phyloP scores from a whole-genome alignment of 2,329 filamentous ascomycete genomes.

The Aureobasidium mangrovei region DNA sequence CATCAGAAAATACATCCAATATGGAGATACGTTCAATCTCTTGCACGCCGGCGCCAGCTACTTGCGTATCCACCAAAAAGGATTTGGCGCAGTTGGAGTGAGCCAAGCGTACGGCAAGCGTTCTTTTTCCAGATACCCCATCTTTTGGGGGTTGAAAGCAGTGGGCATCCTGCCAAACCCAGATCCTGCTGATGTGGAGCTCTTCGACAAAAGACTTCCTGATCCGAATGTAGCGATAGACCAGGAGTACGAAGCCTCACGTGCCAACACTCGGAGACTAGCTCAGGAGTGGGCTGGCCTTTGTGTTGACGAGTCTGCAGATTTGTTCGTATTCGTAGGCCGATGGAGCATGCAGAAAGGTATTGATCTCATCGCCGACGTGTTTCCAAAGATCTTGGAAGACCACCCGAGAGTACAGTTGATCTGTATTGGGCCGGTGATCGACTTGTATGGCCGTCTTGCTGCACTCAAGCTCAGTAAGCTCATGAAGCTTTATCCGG shows the following conservation, averaged over 20 bases:
- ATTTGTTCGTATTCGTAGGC: constrained; percentile 60
- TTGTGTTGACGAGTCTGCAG: constrained; percentile 51
- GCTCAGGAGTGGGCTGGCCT: constrained; percentile 61
- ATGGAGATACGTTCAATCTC: constrained; percentile 60
- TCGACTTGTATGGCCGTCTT: constrained; percentile 60
- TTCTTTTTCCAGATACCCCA: constrained; percentile 58
- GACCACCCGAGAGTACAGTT: constrained; percentile 51
- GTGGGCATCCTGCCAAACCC: constrained; percentile 57
- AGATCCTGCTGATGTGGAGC: constrained; percentile 54
- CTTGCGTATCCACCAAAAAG: constrained; percentile 56
- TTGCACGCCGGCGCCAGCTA: constrained; percentile 58
- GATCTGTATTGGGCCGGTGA: constrained; percentile 57
- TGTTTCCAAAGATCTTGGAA: constrained; percentile 55
- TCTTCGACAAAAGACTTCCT: constrained; percentile 48
- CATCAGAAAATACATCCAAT: constrained; percentile 55
- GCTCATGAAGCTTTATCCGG: constrained; percentile 57
- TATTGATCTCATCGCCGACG: constrained; percentile 58
- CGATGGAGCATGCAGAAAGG: constrained; percentile 63
- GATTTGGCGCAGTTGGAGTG: constrained; percentile 59
- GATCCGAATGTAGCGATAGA: constrained; percentile 45
- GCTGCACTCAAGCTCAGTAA: constrained; percentile 55
- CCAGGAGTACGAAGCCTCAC: constrained; percentile 43
- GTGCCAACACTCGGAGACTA: constrained; percentile 48
- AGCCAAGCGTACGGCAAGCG: constrained; percentile 60
- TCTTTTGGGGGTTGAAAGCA: constrained; percentile 58